Conservation (phyloP, 192 early-diverging fungal species). For the Helicostylum pulchrum region DNA sequence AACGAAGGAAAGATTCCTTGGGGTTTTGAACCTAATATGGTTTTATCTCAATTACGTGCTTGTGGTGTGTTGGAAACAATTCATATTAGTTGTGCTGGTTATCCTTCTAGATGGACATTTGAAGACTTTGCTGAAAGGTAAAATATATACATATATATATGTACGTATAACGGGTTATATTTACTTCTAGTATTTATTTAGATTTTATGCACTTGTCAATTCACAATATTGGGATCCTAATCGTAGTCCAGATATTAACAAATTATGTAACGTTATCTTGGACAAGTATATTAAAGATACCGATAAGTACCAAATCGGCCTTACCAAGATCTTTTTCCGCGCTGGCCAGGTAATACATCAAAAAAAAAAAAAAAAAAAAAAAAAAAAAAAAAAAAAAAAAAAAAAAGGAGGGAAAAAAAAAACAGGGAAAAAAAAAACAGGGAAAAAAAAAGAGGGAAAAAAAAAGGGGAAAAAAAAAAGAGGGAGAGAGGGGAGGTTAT, state of each 20-base stretch:
- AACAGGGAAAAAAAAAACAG: not conserved
- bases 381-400: too few relatives aligned
- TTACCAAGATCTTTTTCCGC: slow-evolving; percentile 99
- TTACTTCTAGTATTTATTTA: not conserved
- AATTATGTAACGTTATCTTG: slow-evolving; percentile 59
- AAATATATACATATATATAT: not conserved
- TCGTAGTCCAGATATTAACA: slow-evolving; percentile 47
- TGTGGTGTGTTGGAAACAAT: slow-evolving; percentile 99
- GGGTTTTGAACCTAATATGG: slow-evolving; percentile 92
- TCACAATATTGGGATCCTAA: slow-evolving; percentile 48
- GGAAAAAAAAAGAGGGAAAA: not conserved
- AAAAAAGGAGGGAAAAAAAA: not conserved
- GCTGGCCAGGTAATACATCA: slow-evolving; percentile 66
- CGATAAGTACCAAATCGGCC: slow-evolving; percentile 89
- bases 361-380: not conserved
- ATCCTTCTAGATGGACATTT: slow-evolving; percentile 87
- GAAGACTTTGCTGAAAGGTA: slow-evolving; percentile 89
- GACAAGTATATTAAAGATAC: slow-evolving; percentile 65
- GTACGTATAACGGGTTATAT: not conserved
- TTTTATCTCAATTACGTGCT: slow-evolving; percentile 89
- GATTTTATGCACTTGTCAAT: slow-evolving; percentile 53
- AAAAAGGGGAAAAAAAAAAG: not conserved
- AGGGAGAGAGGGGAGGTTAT: not conserved
- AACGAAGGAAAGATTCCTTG: slow-evolving; percentile 93
- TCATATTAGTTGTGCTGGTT: slow-evolving; percentile 95